A percentile compares a stretch with the other conserved stretches of the same genome.
Conservation (phyloP, 2,329 filamentous ascomycete genomes). For the Rhynchosporium secalis region DNA sequence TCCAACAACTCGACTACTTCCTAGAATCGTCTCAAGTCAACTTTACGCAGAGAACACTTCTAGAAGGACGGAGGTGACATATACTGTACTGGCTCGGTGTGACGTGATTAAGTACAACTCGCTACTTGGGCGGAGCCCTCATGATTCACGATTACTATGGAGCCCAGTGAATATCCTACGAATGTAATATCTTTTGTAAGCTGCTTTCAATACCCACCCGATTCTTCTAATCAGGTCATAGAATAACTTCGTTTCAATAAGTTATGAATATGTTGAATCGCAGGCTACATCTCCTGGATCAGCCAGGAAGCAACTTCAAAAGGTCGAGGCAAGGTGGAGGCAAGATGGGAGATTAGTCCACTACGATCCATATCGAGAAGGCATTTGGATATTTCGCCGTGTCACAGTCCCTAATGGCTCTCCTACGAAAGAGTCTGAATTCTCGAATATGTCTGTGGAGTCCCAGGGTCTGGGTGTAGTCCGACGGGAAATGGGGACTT, state of each 20-base stretch:
- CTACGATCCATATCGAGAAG: slow-evolving; percentile 34
- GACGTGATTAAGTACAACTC: neutral
- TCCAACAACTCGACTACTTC: slow-evolving; percentile 14
- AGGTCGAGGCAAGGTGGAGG: slow-evolving; percentile 36
- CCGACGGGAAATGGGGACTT: slow-evolving; percentile 33
- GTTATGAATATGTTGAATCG: slow-evolving; percentile 39
- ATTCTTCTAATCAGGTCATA: slow-evolving; percentile 18
- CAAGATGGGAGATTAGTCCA: slow-evolving; percentile 35
- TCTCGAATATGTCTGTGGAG: slow-evolving; percentile 22
- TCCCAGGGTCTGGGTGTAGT: slow-evolving; percentile 29
- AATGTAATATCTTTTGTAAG: slow-evolving; percentile 41
- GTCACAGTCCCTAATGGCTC: slow-evolving; percentile 20
- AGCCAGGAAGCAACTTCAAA: slow-evolving; percentile 35
- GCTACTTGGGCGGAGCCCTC: slow-evolving; percentile 6
- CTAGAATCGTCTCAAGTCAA: neutral
- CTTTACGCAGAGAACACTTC: slow-evolving; percentile 1
- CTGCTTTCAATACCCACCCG: neutral
- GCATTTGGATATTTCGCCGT: slow-evolving; percentile 37
- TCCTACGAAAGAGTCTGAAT: slow-evolving; percentile 13
- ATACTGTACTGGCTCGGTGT: neutral
- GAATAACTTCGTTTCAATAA: slow-evolving; percentile 39
- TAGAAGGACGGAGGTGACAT: neutral
- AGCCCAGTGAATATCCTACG: slow-evolving; percentile 40
- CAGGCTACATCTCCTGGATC: slow-evolving; percentile 22
- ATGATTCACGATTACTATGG: slow-evolving; percentile 36